Base-by-base conservation (phyloP, 495 filamentous ascomycete species). In the Halenospora varia region DNA sequence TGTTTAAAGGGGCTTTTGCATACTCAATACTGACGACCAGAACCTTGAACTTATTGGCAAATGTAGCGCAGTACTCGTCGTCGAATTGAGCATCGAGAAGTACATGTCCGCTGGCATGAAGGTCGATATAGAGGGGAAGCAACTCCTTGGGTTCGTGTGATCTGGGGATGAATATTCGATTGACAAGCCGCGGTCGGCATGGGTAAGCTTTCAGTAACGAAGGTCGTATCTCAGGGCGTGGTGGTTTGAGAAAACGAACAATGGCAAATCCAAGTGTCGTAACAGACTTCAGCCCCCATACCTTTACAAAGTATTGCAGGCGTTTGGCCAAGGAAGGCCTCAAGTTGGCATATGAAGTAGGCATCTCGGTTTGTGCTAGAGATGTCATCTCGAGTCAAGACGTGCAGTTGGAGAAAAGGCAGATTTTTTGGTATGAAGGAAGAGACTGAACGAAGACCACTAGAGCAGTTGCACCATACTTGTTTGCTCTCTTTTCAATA, bases 91-190 rank as follows among this genome's bases (percentile, higher is more conserved):
- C 57, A 41, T 70, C 57, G 48, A 50, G 52, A 17, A 74, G 0
- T 3, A 61, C 68, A 48, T 70, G 70, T 9, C 69, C 71, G 3
- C 71, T 70, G 46, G 67, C 71, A 56, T 74, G 71, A 48, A 73
- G 56, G 54, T 73, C 61, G n/a, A 74, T 26, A 54, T 74, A 74
- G 15, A 71, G 57, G 9, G 71, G 68, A 3, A 70, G 63, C 15
- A 58, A 47, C 4, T 65, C 42, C 23, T 53, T 64, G 22, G 66
- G 40, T 26, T 61, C 47, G 57, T 71, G 67, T 18, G 49, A 58
- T n/a, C 48, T 62, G 23, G 71, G 71, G 59, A 65, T 65, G 60
- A 74, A 74, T 51, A 74, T 62, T 29, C 70, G 68, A 11, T 56
- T 62, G 50, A 68, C 53, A 10, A 74, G 59, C 18, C 23, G 42